Conservation (phyloP, 2,329 filamentous ascomycete genomes). For the Beauveria brongniartii region DNA sequence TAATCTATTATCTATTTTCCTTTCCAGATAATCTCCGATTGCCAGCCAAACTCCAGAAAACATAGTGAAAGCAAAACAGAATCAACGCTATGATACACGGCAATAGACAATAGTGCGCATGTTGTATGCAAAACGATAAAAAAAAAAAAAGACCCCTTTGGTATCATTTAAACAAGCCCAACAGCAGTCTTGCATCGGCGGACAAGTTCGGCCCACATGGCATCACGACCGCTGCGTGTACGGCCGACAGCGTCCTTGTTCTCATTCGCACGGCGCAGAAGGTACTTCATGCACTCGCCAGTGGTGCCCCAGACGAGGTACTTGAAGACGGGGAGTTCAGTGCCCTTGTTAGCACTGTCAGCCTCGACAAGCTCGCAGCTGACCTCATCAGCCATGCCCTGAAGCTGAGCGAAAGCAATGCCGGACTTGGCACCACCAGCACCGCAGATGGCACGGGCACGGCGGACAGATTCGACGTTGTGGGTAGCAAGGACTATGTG, state of each 20-base stretch:
- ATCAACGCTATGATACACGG: constrained; percentile 13
- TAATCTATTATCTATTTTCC: constrained; percentile 10
- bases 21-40: constrained; percentile 1
- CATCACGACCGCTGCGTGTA: constrained; percentile 53
- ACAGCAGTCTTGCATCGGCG: constrained; percentile 42
- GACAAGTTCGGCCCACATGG: constrained; percentile 54
- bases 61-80: constrained; percentile 2
- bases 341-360: constrained; percentile 19
- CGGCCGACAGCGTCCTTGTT: constrained; percentile 63
- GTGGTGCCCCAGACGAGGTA: constrained; percentile 64
- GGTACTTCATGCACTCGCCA: constrained; percentile 79
- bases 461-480: constrained; percentile 64
- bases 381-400: constrained; percentile 94
- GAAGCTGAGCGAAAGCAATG: constrained; percentile 57
- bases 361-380: constrained; percentile 52
- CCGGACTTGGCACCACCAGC: constrained; percentile 31
- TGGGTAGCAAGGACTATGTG: constrained; percentile 73
- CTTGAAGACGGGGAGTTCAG: constrained; percentile 55
- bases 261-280: constrained; percentile 55
- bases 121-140: background rate
- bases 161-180: constrained; percentile 24
- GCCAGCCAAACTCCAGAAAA: constrained; percentile 6
- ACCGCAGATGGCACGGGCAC: constrained; percentile 44
- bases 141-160: background rate
- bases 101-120: constrained; percentile 4